Base-by-base conservation (phyloP, 108 stramenopile species). In the Hondaea fermentalgiana region DNA sequence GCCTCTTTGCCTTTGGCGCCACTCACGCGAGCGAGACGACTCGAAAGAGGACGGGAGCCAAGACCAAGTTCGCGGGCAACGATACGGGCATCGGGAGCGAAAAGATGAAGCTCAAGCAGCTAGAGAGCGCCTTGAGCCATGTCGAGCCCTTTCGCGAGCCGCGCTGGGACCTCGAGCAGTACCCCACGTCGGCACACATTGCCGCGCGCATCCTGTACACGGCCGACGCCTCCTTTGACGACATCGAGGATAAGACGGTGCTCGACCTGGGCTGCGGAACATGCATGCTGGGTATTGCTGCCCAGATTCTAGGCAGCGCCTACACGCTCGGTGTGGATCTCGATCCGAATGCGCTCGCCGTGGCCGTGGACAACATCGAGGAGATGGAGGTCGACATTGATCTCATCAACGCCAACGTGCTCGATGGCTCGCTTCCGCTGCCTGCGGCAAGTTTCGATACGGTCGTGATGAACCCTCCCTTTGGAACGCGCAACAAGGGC, bases 181-280 rank as follows among this genome's bases (percentile, higher is more conserved):
- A 97, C 90, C 95, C 96, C 47, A 97, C 96, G 14, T 95, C 95
- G 16, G 93, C 95, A 6, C 93, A 96, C 57, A 89, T 97, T 72
- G 93, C 97, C 4, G 92, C 96, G 45, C 91, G 95, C 53, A 93
- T 98, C 53, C 91, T 95, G 10, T 92, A 95, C 51, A 91, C 93
- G 5, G 97, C 96, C 57, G 89, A 95, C 28, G 21, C 55, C 17
- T 60, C 87, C 58, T 92, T 57, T 53, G 93, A 76, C 25, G 93
- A 93, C 69, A 91, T 93, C 59, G 91, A 90, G 35, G 93, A 90
- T 25, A 90, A 92, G 59, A 90, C 91, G 14, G 96, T 94, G 45
- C 76, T 96, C 29, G 98, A 98, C 90, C 88, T 98, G n/a, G 97
- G 98, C 47, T 97, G 96, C 89, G 98, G 98, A 4, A 98, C 97